phyloP scores from a whole-genome alignment of 257 asterid genomes.

The Solanum lycopersicoides region DNA sequence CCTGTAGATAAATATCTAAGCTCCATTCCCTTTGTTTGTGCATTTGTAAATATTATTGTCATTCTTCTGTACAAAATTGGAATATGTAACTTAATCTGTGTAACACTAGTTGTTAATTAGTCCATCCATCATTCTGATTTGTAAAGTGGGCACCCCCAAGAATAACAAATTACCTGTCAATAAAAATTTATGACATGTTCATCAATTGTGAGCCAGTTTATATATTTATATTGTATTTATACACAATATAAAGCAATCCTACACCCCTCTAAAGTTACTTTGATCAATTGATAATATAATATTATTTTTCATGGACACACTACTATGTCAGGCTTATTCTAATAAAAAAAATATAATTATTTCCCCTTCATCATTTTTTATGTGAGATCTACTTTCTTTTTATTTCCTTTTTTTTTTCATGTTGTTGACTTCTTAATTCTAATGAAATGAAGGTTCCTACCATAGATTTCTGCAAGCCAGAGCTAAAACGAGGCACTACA shows the following conservation, averaged over 20 bases:
- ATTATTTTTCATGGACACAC: too few species aligned
- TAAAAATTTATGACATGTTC: not conserved
- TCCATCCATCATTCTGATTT: not conserved
- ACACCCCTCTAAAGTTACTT: not conserved
- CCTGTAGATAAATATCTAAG: conserved; percentile 29
- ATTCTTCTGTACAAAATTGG: conserved; percentile 22
- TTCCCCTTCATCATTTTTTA: not conserved
- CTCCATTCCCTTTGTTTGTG: conserved; percentile 31
- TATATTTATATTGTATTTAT: not conserved
- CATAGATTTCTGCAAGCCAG: not conserved
- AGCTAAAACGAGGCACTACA: not conserved
- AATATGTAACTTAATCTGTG: not conserved
- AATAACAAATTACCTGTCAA: not conserved
- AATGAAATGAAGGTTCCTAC: not conserved
- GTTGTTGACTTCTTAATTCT: not conserved
- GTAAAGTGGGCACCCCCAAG: not conserved
- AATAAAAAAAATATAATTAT: too few species aligned
- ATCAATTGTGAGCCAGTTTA: not conserved
- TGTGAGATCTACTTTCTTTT: not conserved
- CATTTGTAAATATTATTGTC: conserved; percentile 32
- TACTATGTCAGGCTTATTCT: too few species aligned
- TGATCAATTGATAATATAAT: too few species aligned
- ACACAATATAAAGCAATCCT: not conserved
- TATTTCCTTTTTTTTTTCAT: not conserved
- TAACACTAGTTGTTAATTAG: not conserved